Evolutionary conservation across 768 basidiomycete genomes (phyloP), one percentile per base, ranked within the genome.

Genomic region (Collybiopsis confluens): DNA sequence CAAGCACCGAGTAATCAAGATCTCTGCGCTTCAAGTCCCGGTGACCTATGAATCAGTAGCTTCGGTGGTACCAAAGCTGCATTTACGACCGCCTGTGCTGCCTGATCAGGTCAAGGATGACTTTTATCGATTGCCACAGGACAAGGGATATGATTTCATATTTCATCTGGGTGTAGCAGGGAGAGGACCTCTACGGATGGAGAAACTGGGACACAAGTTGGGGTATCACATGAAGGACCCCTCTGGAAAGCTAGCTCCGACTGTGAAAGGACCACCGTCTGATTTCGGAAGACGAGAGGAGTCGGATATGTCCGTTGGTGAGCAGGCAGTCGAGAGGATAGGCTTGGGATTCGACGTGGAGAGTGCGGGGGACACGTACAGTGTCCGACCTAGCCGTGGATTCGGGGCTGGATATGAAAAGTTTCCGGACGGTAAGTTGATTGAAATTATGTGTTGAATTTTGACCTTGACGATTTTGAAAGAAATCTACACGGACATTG

Each of bases 221-320:
- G 83, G 85, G 6, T 88, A 87, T 64, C 73, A 79, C 42, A 83
- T 83, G 79, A 83, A 82, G 63, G 86, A 87, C 58, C 82, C 79
- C 8, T 72, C 72, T 3, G 81, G 79, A 7, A 74, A 78, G 56
- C 74, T 80, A 47, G 83, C 86, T 0, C 79, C 85, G 26, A 62
- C 73, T 15, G 72, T 75, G 36, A 70, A 73, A 33, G 68, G 73
- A 24, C 66, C 67, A 8, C 70, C 71, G 18, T 73, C 73, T 52
- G 73, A 75, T 49, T 73, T 74, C 48, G 72, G 52, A 26, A 40
- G 70, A 23, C 65, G 74, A 49, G 69, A 73, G 20, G 70, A 69
- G 60, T 60, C 38, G 63, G 63, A 52, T 58, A 57, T 40, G 58
- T 61, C 55, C 56, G 48, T 52, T 46, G 57, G 48, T 16, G 54